phyloP scores from a whole-genome alignment of 148 eudicot species.

The Fagopyrum homotropicum region DNA sequence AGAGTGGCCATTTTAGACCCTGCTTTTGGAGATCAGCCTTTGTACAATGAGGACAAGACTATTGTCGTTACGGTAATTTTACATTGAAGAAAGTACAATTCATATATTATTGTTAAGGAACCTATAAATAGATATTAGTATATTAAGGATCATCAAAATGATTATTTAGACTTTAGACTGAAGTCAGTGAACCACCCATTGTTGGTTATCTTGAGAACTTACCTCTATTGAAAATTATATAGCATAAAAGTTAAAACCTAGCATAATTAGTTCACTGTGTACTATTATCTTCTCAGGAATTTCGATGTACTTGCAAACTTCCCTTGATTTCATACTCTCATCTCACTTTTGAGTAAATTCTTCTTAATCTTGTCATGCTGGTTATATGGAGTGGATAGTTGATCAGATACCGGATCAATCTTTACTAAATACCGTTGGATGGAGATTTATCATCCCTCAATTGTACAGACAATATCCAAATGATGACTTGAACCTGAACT shows the following conservation, averaged over 20 bases:
- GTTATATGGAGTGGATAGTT: constrained; percentile 62
- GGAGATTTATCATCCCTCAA: constrained; percentile 78
- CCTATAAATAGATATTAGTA: background rate
- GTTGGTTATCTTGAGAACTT: background rate
- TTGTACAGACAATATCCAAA: constrained; percentile 70
- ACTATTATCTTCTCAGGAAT: background rate
- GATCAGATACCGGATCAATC: constrained; percentile 64
- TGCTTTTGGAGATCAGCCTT: constrained; percentile 94
- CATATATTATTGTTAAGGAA: background rate
- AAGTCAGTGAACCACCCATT: background rate
- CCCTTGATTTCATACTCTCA: background rate
- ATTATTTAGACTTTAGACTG: too few relatives aligned
- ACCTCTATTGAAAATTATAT: background rate
- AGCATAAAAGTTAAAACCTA: background rate
- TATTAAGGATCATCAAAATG: background rate
- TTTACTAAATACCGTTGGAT: constrained; percentile 69
- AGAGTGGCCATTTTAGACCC: constrained; percentile 98
- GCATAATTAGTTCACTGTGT: background rate
- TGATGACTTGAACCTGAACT: constrained; percentile 60
- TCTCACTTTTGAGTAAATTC: constrained; percentile 12
- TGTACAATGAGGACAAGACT: constrained; percentile 87
- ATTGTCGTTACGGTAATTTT: constrained; percentile 67
- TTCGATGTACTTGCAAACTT: background rate
- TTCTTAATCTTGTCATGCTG: constrained; percentile 36
- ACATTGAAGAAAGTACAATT: background rate